phyloP scores from a whole-genome alignment of 352 stramenopile species.

The Pythium rhizo-oryzae region DNA sequence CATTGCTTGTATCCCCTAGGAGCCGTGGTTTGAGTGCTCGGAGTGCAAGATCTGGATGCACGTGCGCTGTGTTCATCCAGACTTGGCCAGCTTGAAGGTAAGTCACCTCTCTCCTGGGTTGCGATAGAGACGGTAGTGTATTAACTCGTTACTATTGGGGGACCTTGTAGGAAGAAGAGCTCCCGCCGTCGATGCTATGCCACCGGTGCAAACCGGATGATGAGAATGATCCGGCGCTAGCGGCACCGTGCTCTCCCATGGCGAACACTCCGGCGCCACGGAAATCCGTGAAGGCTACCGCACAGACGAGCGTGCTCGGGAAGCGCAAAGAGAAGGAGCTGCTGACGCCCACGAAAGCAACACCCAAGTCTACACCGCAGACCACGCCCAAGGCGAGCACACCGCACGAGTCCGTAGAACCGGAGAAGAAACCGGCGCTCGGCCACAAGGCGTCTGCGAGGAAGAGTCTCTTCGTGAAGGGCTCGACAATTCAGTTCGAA shows the following conservation, averaged over 20 bases:
- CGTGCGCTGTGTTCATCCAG: slow-evolving; percentile 63
- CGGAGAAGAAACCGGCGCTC: slow-evolving; percentile 3
- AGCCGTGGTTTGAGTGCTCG: slow-evolving; percentile 87
- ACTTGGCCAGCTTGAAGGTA: slow-evolving; percentile 37
- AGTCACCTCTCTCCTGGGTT: not conserved
- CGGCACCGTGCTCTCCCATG: slow-evolving; percentile 11
- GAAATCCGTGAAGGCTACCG: not conserved
- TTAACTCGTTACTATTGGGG: not conserved
- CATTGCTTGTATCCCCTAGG: too few relatives aligned
- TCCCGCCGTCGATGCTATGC: slow-evolving; percentile 57
- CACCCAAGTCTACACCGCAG: slow-evolving; percentile 17
- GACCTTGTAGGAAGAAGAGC: slow-evolving; percentile 33
- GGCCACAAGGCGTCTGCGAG: slow-evolving; percentile 23
- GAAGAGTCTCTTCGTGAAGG: slow-evolving; percentile 62
- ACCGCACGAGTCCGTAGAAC: slow-evolving; percentile 10
- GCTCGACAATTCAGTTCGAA: slow-evolving; percentile 65
- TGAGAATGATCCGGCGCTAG: slow-evolving; percentile 3
- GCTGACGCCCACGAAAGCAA: slow-evolving; percentile 37
- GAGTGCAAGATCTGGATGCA: slow-evolving; percentile 80
- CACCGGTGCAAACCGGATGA: slow-evolving; percentile 43
- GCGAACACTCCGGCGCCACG: too few relatives aligned
- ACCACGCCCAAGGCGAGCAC: slow-evolving; percentile 6
- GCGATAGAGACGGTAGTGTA: not conserved
- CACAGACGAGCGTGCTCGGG: not conserved
- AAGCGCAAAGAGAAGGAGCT: slow-evolving; percentile 20